Evolutionary conservation across 2,329 filamentous ascomycete genomes (phyloP).

Genomic region (Diaporthe australafricana): DNA sequence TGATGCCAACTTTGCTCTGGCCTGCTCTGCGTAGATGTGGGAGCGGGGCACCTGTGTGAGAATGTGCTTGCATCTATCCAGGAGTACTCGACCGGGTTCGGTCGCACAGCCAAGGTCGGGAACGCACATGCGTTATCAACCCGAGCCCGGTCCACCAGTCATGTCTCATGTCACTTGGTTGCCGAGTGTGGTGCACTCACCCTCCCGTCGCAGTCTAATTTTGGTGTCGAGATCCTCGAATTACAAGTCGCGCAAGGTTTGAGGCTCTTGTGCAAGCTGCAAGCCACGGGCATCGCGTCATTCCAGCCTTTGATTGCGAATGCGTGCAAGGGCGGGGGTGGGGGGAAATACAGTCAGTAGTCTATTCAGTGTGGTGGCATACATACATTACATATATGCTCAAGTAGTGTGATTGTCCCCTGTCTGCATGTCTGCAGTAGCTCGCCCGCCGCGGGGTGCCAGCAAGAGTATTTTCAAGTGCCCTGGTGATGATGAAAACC

Average conservation of each 20-base stretch:
- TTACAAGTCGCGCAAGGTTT: background rate
- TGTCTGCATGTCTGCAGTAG: too few relatives aligned
- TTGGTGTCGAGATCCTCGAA: background rate
- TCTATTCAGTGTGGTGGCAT: background rate
- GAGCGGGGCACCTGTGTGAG: background rate
- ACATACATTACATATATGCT: too few relatives aligned
- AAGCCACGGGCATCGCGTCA: slow-evolving; percentile 10
- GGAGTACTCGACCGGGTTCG: background rate
- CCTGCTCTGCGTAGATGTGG: background rate
- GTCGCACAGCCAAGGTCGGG: slow-evolving; percentile 15
- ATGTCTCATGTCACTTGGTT: background rate
- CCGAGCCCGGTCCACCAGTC: background rate
- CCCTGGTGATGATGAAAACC: background rate
- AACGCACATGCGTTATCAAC: background rate
- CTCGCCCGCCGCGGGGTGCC: background rate
- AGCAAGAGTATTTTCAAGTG: background rate
- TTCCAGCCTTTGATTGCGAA: slow-evolving; percentile 11
- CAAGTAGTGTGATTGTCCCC: too few relatives aligned
- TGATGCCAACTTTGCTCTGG: background rate
- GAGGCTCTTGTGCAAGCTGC: slow-evolving; percentile 25
- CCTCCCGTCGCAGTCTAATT: background rate
- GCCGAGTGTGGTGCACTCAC: background rate
- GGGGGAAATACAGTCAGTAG: background rate
- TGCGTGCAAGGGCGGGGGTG: background rate
- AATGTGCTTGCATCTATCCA: background rate